Percentiles rank a stretch among this genome's conserved stretches.
These are phyloP conservation scores for Globisporangium mamillatum DNA, from an alignment of 352 stramenopile species.

Conservation along the genomic window DNA sequence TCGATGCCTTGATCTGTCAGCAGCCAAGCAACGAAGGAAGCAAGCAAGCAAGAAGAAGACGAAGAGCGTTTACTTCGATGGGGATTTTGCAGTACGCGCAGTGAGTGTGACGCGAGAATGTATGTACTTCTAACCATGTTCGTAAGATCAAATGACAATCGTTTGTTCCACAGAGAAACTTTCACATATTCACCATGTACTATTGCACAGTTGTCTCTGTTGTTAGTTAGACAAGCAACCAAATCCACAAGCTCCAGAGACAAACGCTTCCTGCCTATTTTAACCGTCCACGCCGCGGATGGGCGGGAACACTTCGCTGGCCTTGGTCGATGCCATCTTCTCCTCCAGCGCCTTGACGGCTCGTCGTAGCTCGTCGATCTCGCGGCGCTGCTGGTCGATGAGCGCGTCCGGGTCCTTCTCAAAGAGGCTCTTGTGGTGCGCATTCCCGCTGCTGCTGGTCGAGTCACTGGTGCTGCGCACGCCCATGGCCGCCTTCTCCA, in stretches of 20 bases:
- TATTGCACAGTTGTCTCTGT: background rate
- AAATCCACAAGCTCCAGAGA: background rate
- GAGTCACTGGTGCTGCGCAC: conserved; percentile 19
- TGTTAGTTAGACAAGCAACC: background rate
- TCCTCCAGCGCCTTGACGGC: conserved; percentile 76
- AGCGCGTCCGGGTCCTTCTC: conserved; percentile 50
- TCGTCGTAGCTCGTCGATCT: conserved; percentile 78
- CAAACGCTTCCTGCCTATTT: background rate
- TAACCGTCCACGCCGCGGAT: conserved; percentile 43
- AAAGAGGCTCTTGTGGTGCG: conserved; percentile 20
- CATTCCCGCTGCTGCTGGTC: conserved; percentile 2
- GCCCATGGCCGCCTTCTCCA: conserved; percentile 55
- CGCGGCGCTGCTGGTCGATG: conserved; percentile 48
- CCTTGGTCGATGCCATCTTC: conserved; percentile 32
- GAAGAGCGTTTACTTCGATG: background rate
- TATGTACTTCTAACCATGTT: conserved; percentile 6
- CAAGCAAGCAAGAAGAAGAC: background rate
- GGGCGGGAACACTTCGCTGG: conserved; percentile 34
- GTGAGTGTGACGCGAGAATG: background rate
- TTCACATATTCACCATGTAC: background rate
- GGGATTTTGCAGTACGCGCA: background rate
- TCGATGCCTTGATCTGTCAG: conserved; percentile 28
- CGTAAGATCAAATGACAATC: background rate
- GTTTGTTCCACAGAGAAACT: background rate
- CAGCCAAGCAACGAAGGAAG: background rate